phyloP scores from a whole-genome alignment of 2,329 filamentous ascomycete species.

The Triangularia verruculosa region DNA sequence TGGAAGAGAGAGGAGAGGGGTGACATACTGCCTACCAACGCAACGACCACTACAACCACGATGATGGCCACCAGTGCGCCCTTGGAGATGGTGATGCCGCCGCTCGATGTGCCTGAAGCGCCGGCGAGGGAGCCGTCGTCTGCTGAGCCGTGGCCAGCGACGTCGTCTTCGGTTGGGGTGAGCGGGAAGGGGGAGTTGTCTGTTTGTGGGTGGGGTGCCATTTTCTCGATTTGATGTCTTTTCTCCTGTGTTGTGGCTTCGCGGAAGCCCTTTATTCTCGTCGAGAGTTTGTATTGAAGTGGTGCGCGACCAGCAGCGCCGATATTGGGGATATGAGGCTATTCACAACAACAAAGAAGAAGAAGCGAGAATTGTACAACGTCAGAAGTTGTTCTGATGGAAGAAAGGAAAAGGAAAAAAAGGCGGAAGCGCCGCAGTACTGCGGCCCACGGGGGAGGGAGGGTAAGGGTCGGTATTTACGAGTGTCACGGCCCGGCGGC shows the following conservation, averaged over 20 bases:
- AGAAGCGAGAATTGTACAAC: background rate
- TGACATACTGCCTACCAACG: constrained; percentile 63
- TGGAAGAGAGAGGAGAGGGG: constrained; percentile 39
- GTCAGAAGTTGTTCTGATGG: too few species aligned
- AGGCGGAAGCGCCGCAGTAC: background rate
- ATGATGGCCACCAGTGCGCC: constrained; percentile 73
- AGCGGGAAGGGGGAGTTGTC: constrained; percentile 42
- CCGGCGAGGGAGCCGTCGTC: constrained; percentile 56
- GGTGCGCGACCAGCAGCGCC: constrained; percentile 18
- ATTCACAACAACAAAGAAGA: background rate
- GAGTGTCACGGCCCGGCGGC: background rate
- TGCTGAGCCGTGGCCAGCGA: constrained; percentile 34
- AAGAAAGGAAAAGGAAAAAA: background rate
- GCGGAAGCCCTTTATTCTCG: background rate
- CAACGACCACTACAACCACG: constrained; percentile 64
- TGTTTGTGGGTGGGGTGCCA: constrained; percentile 38
- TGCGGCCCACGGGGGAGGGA: background rate
- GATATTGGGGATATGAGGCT: background rate
- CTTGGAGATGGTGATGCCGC: constrained; percentile 61
- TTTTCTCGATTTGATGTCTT: constrained; percentile 27
- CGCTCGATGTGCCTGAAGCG: constrained; percentile 60
- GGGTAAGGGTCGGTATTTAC: background rate
- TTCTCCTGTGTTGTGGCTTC: background rate
- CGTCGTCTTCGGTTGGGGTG: constrained; percentile 41
- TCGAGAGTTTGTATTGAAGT: background rate